Evolutionary conservation across 768 basidiomycete species (phyloP), one percentile per base, ranked within the genome.

Genomic region (Inosperma sp.): DNA sequence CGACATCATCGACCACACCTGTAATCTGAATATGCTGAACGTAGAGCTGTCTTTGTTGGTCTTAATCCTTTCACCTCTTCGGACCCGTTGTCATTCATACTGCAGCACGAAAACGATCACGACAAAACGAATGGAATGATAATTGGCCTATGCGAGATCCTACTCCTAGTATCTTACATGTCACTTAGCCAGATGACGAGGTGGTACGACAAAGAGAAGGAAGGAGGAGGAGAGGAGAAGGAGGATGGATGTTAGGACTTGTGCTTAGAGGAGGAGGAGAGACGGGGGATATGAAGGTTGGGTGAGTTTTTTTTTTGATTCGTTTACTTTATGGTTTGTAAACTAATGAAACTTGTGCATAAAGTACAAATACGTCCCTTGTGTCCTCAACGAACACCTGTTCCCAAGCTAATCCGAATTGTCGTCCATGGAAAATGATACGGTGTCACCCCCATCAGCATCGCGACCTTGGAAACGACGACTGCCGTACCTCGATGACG

Each of bases 1-100:
- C 62, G 74, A 3, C 78, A 79, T 7, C 88, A 83, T 51, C 82
- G 86, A 29, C 61, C 77, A 5, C 86, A 88, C 62, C 75, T 86
- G 2, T 67, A 88, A 14, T 65, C 72, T 5, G 87, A 89, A 62
- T 88, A 87, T 53, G 73, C 76, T 0, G 77, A 81, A 48, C 78
- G 85, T 13, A 74, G 86, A 2, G 67, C 68, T 13, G 55, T 60
- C n/a, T 73, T 79, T 19, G 64, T 84, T 16, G n/a, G n/a, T n/a
- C n/a, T n/a, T n/a, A n/a, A 71, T 67, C 4, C 41, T 61, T 2
- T 41, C 58, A 25, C 40, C 59, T 12, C 35, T 61, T 10, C 51
- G 70, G 1, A 55, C 62, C n/a, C n/a, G n/a, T n/a, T n/a, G n/a
- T n/a, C 5, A 54, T 65, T 8, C 68, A 72, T 14, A 54, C 74